Base-by-base conservation (phyloP, 768 basidiomycete species). In the Rhodotorula paludigena region DNA sequence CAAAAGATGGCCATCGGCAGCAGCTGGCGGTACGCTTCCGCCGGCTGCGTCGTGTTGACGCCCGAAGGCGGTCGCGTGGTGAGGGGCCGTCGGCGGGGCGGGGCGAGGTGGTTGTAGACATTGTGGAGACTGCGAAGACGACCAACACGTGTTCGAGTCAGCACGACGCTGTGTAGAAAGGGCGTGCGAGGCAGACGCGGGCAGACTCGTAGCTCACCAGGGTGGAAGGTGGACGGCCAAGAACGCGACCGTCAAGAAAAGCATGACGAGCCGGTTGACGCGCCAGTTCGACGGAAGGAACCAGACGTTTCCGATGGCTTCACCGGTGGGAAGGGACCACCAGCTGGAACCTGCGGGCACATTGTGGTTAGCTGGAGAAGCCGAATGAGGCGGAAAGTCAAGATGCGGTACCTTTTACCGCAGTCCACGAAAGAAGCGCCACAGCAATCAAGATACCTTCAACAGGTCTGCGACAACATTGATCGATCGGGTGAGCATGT, bases 381-480 rank as follows among this genome's bases (percentile, higher is more conserved):
- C 1, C 9, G 33, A 20, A 9, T 16, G 93, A 92, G 9, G 76
- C 64, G 39, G 80, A 63, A 60, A 81, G 72, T 35, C 78, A 69
- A 59, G 75, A 68, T 14, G 53, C 48, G 33, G 64, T 32, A 44
- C 55, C 42, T 21, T 52, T 49, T n/a, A 21, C n/a, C 9, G 55
- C 51, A 80, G 73, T 86, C 76, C 68, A 82, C 76, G 49, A 86
- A 12, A 84, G 81, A 30, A 77, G 47, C n/a, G 72, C 67, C 48
- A 73, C 44, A 71, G 88, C 78, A 2, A 85, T 82, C 54, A 87
- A 81, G 66, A 90, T 77, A 21, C 82, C 83, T 23, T 91, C 90
- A 92, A 77, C 92, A 86, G 5, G 82, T 75, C 4, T 90, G 84
- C 3, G 90, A 90, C 90, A 63, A 3, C n/a, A n/a, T n/a, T n/a